phyloP scores from a whole-genome alignment of 2,329 filamentous ascomycete genomes.

The Gyromitra esculenta region DNA sequence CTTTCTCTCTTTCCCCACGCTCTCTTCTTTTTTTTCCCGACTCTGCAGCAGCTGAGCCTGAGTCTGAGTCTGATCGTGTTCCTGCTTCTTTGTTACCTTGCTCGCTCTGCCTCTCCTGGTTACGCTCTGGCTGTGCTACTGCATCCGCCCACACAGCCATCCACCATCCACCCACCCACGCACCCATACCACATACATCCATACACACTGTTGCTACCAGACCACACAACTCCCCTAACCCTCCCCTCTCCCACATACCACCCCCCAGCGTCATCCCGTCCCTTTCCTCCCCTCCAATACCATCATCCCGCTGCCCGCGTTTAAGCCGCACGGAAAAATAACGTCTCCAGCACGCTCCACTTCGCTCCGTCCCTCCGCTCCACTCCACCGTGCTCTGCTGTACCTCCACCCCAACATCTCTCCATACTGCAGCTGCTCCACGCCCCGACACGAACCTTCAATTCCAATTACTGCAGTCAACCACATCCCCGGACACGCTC shows the following conservation, averaged over 20 bases:
- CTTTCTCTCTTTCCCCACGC: not conserved
- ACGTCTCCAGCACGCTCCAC: conserved; percentile 32
- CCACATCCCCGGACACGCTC: conserved; percentile 23
- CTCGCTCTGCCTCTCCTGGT: conserved; percentile 11
- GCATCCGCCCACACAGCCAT: too few relatives aligned
- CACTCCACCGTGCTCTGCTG: too few relatives aligned
- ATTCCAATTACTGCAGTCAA: conserved; percentile 33
- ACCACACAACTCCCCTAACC: conserved; percentile 38
- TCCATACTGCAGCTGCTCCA: not conserved
- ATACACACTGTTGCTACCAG: not conserved
- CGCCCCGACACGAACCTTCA: conserved; percentile 13
- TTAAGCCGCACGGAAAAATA: conserved; percentile 52
- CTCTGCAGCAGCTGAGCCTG: too few relatives aligned
- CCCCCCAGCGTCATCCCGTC: conserved; percentile 44
- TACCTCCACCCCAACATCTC: conserved; percentile 13
- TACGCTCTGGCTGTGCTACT: conserved; percentile 24
- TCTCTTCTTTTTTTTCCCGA: not conserved
- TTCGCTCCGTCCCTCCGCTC: not conserved
- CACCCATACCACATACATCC: too few relatives aligned
- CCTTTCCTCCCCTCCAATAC: conserved; percentile 41
- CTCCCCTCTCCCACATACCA: conserved; percentile 34
- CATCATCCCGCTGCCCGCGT: conserved; percentile 51
- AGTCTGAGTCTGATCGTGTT: conserved; percentile 1
- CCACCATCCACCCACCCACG: too few relatives aligned
- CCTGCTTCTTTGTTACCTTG: conserved; percentile 19